These are phyloP conservation scores for Paratinospora sagittata DNA, from an alignment of 164 flowering plant species.

Conservation along the genomic window DNA sequence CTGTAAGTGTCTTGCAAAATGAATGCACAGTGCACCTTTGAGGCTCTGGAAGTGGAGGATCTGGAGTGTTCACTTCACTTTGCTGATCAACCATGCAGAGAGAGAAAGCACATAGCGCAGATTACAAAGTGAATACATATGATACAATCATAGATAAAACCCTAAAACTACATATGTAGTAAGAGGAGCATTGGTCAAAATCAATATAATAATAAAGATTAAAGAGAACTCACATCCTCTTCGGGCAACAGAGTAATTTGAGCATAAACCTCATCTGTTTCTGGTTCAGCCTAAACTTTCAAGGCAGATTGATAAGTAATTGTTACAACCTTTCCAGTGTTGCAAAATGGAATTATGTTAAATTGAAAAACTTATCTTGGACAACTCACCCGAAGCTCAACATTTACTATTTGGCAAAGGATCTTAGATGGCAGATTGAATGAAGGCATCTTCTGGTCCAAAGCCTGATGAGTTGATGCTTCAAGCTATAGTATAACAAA, in stretches of 20 bases:
- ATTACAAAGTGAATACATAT: background rate
- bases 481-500: slow-evolving; percentile 49
- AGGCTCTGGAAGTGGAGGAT: slow-evolving; percentile 46
- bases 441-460: slow-evolving; percentile 77
- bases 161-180: background rate
- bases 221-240: slow-evolving; percentile 23
- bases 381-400: slow-evolving; percentile 62
- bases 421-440: slow-evolving; percentile 85
- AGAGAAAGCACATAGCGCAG: background rate
- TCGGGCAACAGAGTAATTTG: slow-evolving; percentile 38
- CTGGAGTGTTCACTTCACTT: slow-evolving; percentile 3
- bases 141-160: background rate
- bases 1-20: slow-evolving; percentile 93
- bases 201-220: background rate
- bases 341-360: background rate
- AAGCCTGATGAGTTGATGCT: slow-evolving; percentile 73
- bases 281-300: slow-evolving; percentile 28
- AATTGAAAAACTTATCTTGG: background rate
- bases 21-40: slow-evolving; percentile 58
- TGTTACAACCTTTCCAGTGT: background rate
- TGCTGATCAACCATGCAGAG: background rate
- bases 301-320: background rate
- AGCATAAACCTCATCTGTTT: slow-evolving; percentile 41
- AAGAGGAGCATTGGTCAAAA: background rate
- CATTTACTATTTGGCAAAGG: slow-evolving; percentile 78